Base-by-base conservation (phyloP, 2,329 filamentous ascomycete genomes). In the Alternaria triticimaculans region DNA sequence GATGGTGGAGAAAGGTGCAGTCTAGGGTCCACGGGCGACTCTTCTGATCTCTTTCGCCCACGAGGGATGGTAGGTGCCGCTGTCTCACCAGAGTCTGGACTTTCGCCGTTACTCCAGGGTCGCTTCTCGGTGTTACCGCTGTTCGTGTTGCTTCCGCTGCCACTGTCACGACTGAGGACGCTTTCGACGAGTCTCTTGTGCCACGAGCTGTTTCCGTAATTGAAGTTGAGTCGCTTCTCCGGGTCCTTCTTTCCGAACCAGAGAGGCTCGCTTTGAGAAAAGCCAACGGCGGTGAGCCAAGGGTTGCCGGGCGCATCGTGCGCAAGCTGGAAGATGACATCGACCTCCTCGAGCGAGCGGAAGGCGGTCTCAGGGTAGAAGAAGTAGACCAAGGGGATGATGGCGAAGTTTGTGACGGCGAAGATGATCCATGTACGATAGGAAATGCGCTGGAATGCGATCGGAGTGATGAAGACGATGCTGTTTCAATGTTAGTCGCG, bases 381-480 rank as follows among this genome's bases (percentile, higher is more conserved):
- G 77, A 87, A 86, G 77, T 87, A 88, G 55, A 86, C 82, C 3
- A 85, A 78, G 0, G 86, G 86, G 25, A 88, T 77, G 63, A 87
- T 87, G 69, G 81, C 80, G 43, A 84, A 82, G 69, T 87, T 87
- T 50, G 71, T 77, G 54, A 67, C 77, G 61, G 86, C 82, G 75
- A 90, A 90, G 12, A 91, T 78, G 62, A 87, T 82, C 76, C 89
- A 89, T 70, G 82, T 89, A 48, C 77, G 78, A 73, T 85, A 90
- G 6, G 84, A 82, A 28, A 89, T 83, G 51, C 79, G 80, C 7
- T 80, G 77, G 73, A 90, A 85, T 4, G 87, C 87, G 55, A 89
- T 87, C 2, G 87, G 87, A 0, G 88, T 91, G 15, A 89, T 85
- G 76, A 90, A 87, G 3, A 89, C 89, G 56, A 92, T 89, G 83